Conservation (phyloP, 2,329 filamentous ascomycete species). For the Metarhizium album region DNA sequence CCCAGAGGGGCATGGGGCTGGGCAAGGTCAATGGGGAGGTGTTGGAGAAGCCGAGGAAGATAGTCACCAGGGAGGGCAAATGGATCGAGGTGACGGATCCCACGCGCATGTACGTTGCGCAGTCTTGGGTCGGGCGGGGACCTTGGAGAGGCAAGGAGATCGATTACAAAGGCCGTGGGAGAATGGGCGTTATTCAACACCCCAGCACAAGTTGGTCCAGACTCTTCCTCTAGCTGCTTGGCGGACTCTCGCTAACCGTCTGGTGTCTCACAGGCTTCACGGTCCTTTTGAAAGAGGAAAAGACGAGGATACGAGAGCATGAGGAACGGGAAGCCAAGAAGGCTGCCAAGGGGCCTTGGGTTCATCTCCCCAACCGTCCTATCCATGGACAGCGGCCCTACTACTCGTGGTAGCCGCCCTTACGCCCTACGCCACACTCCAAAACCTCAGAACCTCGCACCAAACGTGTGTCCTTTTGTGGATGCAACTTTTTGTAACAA, state of each 20-base stretch:
- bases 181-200: constrained; percentile 54
- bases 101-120: constrained; percentile 77
- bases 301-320: constrained; percentile 71
- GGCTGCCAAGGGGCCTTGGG: constrained; percentile 68
- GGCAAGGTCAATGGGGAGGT: constrained; percentile 30
- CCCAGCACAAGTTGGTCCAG: constrained; percentile 61
- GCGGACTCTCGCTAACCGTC: background rate
- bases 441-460: background rate
- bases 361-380: constrained; percentile 75
- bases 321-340: constrained; percentile 69
- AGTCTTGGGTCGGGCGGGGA: constrained; percentile 86
- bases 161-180: constrained; percentile 68
- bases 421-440: background rate
- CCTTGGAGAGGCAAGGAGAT: constrained; percentile 44
- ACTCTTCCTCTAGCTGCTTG: background rate
- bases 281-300: constrained; percentile 85
- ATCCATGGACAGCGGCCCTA: constrained; percentile 79
- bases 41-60: constrained; percentile 34
- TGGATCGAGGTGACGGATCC: constrained; percentile 61
- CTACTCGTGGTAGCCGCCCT: constrained; percentile 67
- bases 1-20: constrained; percentile 75
- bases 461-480: background rate
- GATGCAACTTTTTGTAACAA: constrained; percentile 17
- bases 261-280: constrained; percentile 50
- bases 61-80: constrained; percentile 65